These are phyloP conservation scores for Candida michaelii DNA, from an alignment of 805 yeast genomes.

Conservation along the genomic window DNA sequence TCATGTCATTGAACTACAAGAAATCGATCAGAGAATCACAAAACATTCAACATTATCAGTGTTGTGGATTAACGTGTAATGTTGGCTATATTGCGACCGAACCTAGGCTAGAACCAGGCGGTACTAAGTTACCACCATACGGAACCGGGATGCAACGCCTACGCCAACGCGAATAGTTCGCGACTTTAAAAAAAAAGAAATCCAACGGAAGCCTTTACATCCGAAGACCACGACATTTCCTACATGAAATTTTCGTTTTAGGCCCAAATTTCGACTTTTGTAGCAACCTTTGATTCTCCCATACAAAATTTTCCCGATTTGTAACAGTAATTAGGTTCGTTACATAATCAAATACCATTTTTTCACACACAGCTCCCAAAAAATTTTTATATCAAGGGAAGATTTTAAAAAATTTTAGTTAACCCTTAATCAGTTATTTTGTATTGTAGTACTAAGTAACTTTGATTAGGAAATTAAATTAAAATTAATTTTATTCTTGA, in stretches of 20 bases:
- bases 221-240: slow-evolving; percentile 4
- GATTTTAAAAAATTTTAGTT: not conserved
- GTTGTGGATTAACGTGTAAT: no score
- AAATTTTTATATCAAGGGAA: not conserved
- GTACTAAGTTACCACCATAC: no score
- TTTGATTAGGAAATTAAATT: not conserved
- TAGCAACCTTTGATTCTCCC: slow-evolving; percentile 5
- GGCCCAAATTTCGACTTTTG: slow-evolving; percentile 5
- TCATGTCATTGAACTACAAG: no score
- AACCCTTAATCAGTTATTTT: not conserved
- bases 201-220: not conserved
- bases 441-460: slow-evolving; percentile 1
- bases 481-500: slow-evolving; percentile 4
- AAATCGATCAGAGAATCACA: no score
- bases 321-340: slow-evolving; percentile 3
- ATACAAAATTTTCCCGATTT: slow-evolving; percentile 5
- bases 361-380: slow-evolving; percentile 1
- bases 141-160: no score
- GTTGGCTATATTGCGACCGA: no score
- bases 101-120: no score
- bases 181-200: not conserved
- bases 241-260: slow-evolving; percentile 7
- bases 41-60: no score
- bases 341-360: slow-evolving; percentile 2
- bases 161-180: no score